Evolutionary conservation across 2,329 filamentous ascomycete genomes (phyloP), one percentile per base, ranked within the genome.

Genomic region (Neophaeococcomyces mojaviensis): DNA sequence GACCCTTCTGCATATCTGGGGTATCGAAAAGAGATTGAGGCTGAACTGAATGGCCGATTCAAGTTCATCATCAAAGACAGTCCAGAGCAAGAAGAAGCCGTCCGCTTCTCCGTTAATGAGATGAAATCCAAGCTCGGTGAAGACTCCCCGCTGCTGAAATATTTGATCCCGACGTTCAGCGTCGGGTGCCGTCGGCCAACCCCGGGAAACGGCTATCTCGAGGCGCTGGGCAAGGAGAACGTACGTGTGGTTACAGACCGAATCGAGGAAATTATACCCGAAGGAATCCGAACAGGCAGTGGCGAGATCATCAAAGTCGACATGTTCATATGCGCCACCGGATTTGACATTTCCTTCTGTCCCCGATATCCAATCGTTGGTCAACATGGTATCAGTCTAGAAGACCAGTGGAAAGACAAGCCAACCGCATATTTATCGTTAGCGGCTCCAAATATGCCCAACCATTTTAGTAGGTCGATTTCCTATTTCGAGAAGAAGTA

Each of bases 211-310:
- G 59, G 58, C 2, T 63, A 60, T 30, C 52, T 62, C 5, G 57
- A 62, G 34, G 53, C 57, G 9, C 49, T 63, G 30, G 44, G 53
- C 9, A 46, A 52, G 3, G 20, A 44, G 0, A 64, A 63, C 16
- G 53, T 57, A 5, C 54, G 65, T 35, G 34, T 64, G 4, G 69
- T 73, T 47, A 55, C 55, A 19, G 56, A 60, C 3, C 62, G 70
- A 12, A 76, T 75, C 72, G 70, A 73, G 2, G 59, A 59, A 12
- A 62, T 64, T 22, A 67, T 72, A 47, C 73, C 71, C 0, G 64
- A 69, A 49, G 65, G 67, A 3, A 70, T 70, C 1, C 62, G 68
- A 15, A 48, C 62, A 18, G 63, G 60, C 1, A 59, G 55, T 2
- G 64, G 66, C 30, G 62, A 64, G 10, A 54, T 56, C 13, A 61